phyloP scores from a whole-genome alignment of 345 rosid genomes.

The Lepidium didymum region DNA sequence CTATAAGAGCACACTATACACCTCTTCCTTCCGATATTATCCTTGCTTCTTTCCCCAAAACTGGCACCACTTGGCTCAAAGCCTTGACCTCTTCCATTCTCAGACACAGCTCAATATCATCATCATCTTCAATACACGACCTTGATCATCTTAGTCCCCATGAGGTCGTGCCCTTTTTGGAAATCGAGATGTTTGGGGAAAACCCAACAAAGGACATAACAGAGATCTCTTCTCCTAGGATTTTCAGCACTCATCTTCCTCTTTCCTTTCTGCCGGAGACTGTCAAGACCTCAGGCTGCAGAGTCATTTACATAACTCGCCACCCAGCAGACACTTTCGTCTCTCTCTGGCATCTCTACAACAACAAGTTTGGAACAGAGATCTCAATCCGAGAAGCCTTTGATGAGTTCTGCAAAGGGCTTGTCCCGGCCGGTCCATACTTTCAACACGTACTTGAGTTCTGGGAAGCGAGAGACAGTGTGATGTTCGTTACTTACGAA shows the following conservation, averaged over 20 bases:
- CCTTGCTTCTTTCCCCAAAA: conserved; percentile 26
- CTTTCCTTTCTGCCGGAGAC: conserved; percentile 16
- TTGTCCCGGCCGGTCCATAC: conserved; percentile 24
- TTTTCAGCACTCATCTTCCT: conserved; percentile 29
- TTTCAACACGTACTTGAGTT: conserved; percentile 35
- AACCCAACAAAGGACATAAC: conserved; percentile 15
- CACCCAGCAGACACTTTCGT: conserved; percentile 30
- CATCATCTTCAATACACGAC: background rate
- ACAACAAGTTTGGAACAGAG: conserved; percentile 18
- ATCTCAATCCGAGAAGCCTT: conserved; percentile 29
- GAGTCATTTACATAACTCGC: conserved; percentile 24
- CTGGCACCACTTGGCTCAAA: conserved; percentile 34
- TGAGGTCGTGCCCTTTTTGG: conserved; percentile 25
- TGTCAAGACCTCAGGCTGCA: conserved; percentile 20
- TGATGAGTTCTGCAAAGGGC: conserved; percentile 31
- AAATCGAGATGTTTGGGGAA: conserved; percentile 19
- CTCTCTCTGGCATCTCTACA: conserved; percentile 28
- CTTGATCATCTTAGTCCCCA: conserved; percentile 17
- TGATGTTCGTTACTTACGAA: conserved; percentile 35
- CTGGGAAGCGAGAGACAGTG: conserved; percentile 28
- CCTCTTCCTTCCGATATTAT: conserved; percentile 28
- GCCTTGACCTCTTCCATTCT: conserved; percentile 22
- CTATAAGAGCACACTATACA: conserved; percentile 19
- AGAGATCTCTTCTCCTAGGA: conserved; percentile 19
- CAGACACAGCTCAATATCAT: background rate